Evolutionary conservation across 2,329 filamentous ascomycete genomes (phyloP).

Genomic region (Pseudocercospora musae): DNA sequence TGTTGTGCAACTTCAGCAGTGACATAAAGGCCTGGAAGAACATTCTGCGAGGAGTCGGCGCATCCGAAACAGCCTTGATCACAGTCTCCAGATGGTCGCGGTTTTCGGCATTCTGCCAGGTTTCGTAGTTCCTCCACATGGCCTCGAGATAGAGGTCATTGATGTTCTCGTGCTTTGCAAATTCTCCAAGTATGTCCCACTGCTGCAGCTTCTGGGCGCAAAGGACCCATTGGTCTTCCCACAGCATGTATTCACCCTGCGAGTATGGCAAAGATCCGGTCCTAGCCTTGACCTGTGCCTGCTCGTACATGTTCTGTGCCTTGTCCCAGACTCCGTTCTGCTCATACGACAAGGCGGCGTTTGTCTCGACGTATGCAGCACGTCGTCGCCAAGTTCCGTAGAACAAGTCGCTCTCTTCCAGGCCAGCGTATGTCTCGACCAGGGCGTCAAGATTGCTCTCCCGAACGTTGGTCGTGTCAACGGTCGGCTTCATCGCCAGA

Average conservation of each 20-base stretch:
- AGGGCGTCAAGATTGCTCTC: slow-evolving; percentile 96
- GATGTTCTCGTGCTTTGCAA: slow-evolving; percentile 97
- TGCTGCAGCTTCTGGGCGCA: slow-evolving; percentile 98
- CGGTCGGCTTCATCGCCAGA: slow-evolving; percentile 74
- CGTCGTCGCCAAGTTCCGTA: slow-evolving; percentile 95
- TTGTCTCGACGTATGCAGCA: slow-evolving; percentile 96
- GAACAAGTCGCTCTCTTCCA: slow-evolving; percentile 95
- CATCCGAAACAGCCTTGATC: slow-evolving; percentile 96
- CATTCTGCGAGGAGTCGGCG: slow-evolving; percentile 84
- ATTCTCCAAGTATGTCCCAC: slow-evolving; percentile 97
- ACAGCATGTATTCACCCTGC: slow-evolving; percentile 95
- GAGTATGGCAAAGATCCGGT: slow-evolving; percentile 96
- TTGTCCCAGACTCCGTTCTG: slow-evolving; percentile 99
- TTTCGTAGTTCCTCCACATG: slow-evolving; percentile 91
- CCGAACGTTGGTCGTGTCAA: slow-evolving; percentile 77
- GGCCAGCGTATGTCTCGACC: slow-evolving; percentile 83
- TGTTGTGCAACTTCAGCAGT: slow-evolving; percentile 87
- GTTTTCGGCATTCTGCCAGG: slow-evolving; percentile 83
- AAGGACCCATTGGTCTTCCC: slow-evolving; percentile 98
- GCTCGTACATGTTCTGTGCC: slow-evolving; percentile 93
- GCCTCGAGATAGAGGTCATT: slow-evolving; percentile 94
- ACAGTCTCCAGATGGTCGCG: slow-evolving; percentile 87
- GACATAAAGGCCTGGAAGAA: slow-evolving; percentile 99
- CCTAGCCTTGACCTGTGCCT: slow-evolving; percentile 92
- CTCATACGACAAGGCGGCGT: slow-evolving; percentile 94